Base-by-base conservation (phyloP, 352 stramenopile species). In the Albugo laibachii region DNA sequence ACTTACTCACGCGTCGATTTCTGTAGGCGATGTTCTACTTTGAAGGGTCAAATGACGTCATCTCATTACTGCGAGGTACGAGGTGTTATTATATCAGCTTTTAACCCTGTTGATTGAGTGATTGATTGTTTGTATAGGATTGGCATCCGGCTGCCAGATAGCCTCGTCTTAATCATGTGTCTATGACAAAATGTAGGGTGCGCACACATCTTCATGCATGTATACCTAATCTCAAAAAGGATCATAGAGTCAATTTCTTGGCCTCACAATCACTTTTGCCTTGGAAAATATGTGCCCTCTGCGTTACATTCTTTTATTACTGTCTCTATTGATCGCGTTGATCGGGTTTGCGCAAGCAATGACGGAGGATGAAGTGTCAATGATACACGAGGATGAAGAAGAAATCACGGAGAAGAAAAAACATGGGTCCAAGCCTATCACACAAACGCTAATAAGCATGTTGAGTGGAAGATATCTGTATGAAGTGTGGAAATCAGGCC, bases 401-500 rank as follows among this genome's bases (percentile, higher is more conserved):
- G 59, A 70, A n/a, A n/a, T n/a, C 8, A 10, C 24, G 24, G 68
- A 82, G 21, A 63, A 80, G 41, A 53, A 81, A 39, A 65, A 83
- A 50, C 55, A 59, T 18, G 50, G 59, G 19, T 58, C 50, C 48
- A 76, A 82, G 51, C 21, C 27, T 27, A 53, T 55, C 10, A 57
- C 86, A 44, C 72, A 74, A 55, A 86, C 73, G 59, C 59, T 91
- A 41, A 45, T 87, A 13, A 74, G 88, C 55, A 91, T 91, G 78
- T 75, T 91, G 56, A 86, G 83, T 48, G 78, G 78, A 51, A 78
- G 81, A 45, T 91, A 91, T 56, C 56, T 91, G n/a, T 83, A 86
- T 57, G 68, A 91, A 56, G 72, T 75, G 10, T 91, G 64, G 58
- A 77, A 84, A 54, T 40, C 65, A 18, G 10, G 14, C 5, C 10